A percentile compares a stretch with the other conserved stretches of the same genome.
Evolutionary conservation across 2,329 filamentous ascomycete species (phyloP).

Genomic region (Aspergillus sclerotialis): DNA sequence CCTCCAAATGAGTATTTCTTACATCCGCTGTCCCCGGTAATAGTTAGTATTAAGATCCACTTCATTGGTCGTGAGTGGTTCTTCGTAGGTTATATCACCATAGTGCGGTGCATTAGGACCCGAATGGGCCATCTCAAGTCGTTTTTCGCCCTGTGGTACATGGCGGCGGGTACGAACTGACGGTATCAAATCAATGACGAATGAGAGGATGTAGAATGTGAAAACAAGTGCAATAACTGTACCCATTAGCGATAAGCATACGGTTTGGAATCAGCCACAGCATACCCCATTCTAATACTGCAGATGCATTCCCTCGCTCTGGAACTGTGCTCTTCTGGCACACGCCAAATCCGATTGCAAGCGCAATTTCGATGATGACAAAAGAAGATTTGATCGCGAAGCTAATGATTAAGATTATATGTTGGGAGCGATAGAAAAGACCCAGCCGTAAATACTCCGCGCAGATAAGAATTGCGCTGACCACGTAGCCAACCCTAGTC

Average conservation of each 20-base stretch:
- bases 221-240: constrained; percentile 71
- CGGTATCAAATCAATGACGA: constrained; percentile 79
- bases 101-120: constrained; percentile 8
- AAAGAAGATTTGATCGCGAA: constrained; percentile 87
- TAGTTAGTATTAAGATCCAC: constrained; percentile 24
- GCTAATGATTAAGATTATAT: constrained; percentile 65
- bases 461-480: constrained; percentile 83
- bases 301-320: constrained; percentile 55
- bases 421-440: constrained; percentile 63
- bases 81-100: constrained; percentile 20
- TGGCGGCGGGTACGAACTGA: constrained; percentile 57
- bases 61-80: constrained; percentile 33
- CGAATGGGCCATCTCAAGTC: constrained; percentile 16
- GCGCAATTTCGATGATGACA: constrained; percentile 67
- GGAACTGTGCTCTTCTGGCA: constrained; percentile 39
- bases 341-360: constrained; percentile 62
- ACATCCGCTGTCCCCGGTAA: constrained; percentile 23
- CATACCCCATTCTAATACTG: constrained; percentile 65
- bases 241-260: not conserved
- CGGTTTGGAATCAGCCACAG: not conserved
- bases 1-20: no score
- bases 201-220: constrained; percentile 80
- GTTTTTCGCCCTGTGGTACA: constrained; percentile 36
- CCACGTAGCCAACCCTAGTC: constrained; percentile 61
- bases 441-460: constrained; percentile 83